Evolutionary conservation across 768 basidiomycete species (phyloP), one percentile per base, ranked within the genome.

Genomic region (Agaricus sinodeliciosus): DNA sequence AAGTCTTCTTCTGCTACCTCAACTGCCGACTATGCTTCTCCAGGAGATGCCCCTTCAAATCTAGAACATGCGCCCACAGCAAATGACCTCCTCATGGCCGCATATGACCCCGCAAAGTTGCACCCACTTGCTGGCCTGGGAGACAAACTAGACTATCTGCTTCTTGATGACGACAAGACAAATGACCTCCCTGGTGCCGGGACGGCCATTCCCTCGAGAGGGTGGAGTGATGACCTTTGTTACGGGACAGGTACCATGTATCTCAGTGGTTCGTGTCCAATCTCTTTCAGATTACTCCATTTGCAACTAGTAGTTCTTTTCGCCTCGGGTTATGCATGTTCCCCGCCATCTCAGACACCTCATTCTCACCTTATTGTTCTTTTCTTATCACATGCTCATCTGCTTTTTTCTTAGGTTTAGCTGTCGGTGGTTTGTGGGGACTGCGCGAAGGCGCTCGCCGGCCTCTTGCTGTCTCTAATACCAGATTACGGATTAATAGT

Each of bases 221-320:
- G 96, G 58, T 98, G 93, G 94, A 90, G 92, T 73, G 96, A 99
- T 75, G 96, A 99, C 75, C 73, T 99, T 55, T 97, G 94, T 81
- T 97, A 98, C 72, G 96, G 96, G 65, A 97, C 94, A 63, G 96
- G 96, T 58, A 94, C 94, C 60, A 96, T 94, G 75, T 99, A 99
- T 83, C 84, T 99, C 53, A 80, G 89, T 69, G 95, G 95, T 97
- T 66, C 66, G 91, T 85, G 57, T 48, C 55, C 53, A 68, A 77
- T 75, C 77, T 79, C 79, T 76, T 79, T 81, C 76, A 79, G 74
- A 73, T 79, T 76, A 74, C 75, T 74, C 56, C 67, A 75, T 78
- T 75, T 67, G 77, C 71, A 63, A 65, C 71, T 63, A 65, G 65
- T 62, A 61, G 62, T 65, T 68, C 67, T 70, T 67, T 65, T 74